Base-by-base conservation (phyloP, 2,329 filamentous ascomycete genomes). In the Chrysoporthe austroafricana region DNA sequence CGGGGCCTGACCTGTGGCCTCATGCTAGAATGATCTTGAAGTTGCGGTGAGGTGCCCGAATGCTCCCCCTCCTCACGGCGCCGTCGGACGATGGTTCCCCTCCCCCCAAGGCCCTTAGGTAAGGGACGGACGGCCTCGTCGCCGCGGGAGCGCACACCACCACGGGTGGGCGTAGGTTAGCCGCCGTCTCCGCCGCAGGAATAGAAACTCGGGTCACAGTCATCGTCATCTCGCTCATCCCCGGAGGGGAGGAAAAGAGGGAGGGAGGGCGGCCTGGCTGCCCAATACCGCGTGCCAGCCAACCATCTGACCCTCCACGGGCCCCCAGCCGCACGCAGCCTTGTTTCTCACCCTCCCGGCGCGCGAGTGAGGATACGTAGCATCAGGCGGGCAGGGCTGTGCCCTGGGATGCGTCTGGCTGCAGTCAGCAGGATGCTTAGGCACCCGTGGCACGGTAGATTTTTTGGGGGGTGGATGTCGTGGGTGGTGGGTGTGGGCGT, bases 191-290 rank as follows among this genome's bases (percentile, higher is more conserved):
- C 50, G 50, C 50, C 26, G 50, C 50, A 54, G 32, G 11, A 54
- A 16, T 34, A 54, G 36, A 4, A 54, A 32, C 32, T 54, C 26
- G 32, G 21, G n/a, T 26, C 8, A 26, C n/a, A 52, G 48, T 52
- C 48, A 56, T 36, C 32, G 32, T 57, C 54, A 57, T 57, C 54
- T 57, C 34, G 54, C 54, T 57, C 54, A 57, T 18, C 18, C 34
- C 54, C 21, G 26, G 46, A 21, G 46, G 44, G 48, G 48, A 52
- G 21, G 48, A 9, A 26, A 11, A 26, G 26, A 32, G 21, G 26
- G 4, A 21, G 14, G 21, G 16, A 3, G 16, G 39, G 34, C 32
- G 54, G 4, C 52, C 52, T 56, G 26, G 52, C 13, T 7, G 6
- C 32, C 34, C 34, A 18, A 57, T 36, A 39, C 54, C 54, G 54